Evolutionary conservation across 2,329 filamentous ascomycete species (phyloP), one percentile per base, ranked within the genome.

Genomic region (Aureobasidium sp.): DNA sequence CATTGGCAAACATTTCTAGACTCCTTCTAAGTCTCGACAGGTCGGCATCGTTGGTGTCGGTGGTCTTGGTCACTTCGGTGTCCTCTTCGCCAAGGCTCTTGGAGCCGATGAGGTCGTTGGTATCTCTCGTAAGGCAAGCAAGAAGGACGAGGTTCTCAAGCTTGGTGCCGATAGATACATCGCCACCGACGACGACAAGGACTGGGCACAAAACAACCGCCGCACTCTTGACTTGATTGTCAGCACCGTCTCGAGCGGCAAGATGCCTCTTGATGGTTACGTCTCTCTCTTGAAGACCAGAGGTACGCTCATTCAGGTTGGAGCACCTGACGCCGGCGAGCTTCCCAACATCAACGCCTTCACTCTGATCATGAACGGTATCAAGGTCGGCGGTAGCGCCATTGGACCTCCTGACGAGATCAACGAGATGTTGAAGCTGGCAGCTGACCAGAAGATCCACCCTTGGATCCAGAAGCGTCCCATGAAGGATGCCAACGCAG

Each of bases 11-110:
- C n/a, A 0, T 4, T 11, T 10, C 0, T 0, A 3, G 15, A 21
- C 8, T 4, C 11, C 11, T 8, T 27, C 55, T 59, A 15, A 59
- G 25, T 11, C 13, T 13, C 77, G 73, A 11, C 55, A 59, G 1
- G 86, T 92, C 0, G 89, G 84, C 0, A 81, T 92, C 58, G 77
- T 90, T 16, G 88, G 88, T 9, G 77, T 91, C 13, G 88, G 88
- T 9, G 88, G 89, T 0, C 65, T 67, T 10, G 88, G 89, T 0
- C 88, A 92, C 70, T 83, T 91, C 65, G 89, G 82, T 0, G 70
- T 92, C 13, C 77, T 89, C 63, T 89, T 83, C 71, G 85, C 87
- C 1, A 84, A 81, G 65, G 88, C 88, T 0, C 75, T 92, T 1
- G 86, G 84, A 9, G 85, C 84, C 32, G 84, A 89, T 42, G 80